Evolutionary conservation across 2,329 filamentous ascomycete species (phyloP).

Genomic region (Fusarium guadeloupense): DNA sequence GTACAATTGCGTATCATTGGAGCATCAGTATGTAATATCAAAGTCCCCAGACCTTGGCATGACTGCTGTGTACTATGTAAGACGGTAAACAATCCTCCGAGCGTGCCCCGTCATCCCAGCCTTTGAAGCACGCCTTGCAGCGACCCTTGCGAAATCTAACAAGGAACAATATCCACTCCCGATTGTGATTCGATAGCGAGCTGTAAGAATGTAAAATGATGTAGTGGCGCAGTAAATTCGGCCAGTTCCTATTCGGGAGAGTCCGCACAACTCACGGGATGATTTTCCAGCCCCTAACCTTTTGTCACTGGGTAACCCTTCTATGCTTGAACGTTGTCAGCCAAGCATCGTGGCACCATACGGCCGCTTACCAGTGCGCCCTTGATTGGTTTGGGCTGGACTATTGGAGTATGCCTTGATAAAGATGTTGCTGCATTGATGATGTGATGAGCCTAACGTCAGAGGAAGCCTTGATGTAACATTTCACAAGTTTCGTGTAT

Average conservation of each 20-base stretch:
- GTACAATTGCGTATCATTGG: too few relatives aligned
- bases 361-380: neutral
- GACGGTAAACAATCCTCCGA: too few relatives aligned
- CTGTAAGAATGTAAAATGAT: neutral
- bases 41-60: too few relatives aligned
- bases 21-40: too few relatives aligned
- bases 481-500: neutral
- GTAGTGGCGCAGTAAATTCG: constrained; percentile 47
- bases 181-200: neutral
- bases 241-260: constrained; percentile 48
- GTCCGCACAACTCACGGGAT: constrained; percentile 50
- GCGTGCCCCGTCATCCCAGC: too few relatives aligned
- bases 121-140: too few relatives aligned
- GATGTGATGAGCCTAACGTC: neutral
- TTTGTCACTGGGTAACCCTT: constrained; percentile 9
- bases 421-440: neutral
- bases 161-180: neutral
- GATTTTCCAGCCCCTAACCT: constrained; percentile 26
- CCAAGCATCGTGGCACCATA: constrained; percentile 12
- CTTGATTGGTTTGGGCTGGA: constrained; percentile 2
- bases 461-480: neutral
- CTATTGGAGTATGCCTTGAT: neutral
- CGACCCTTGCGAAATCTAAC: neutral
- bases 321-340: constrained; percentile 55
- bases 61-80: too few relatives aligned